A percentile compares a stretch with the other conserved stretches of the same genome.
Evolutionary conservation across 1,139 yeast genomes (phyloP).

Genomic region (Suhomyces bolitotheri): DNA sequence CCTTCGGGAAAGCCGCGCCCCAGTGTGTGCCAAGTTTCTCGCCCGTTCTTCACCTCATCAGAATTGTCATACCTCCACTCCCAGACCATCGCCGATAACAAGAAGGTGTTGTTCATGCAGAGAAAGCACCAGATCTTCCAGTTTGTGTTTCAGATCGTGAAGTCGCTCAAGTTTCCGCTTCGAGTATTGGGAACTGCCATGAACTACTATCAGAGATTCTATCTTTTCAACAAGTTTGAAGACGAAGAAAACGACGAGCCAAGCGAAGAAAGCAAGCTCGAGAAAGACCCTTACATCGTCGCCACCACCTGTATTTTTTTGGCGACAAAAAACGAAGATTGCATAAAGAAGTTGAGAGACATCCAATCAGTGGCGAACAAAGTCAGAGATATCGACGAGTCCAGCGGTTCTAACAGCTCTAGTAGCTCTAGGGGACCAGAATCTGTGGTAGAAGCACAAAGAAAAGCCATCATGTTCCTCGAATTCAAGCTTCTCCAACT

Average conservation of each 20-base stretch:
- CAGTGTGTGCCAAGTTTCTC: conserved; percentile 46
- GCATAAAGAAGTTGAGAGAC: conserved; percentile 76
- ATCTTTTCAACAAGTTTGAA: conserved; percentile 61
- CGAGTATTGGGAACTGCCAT: conserved; percentile 66
- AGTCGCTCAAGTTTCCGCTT: conserved; percentile 61
- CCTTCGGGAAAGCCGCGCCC: conserved; percentile 8
- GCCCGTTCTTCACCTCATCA: conserved; percentile 61
- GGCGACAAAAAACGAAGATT: conserved; percentile 85
- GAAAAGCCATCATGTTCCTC: conserved; percentile 52
- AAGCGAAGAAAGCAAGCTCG: conserved; percentile 18
- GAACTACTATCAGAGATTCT: conserved; percentile 72
- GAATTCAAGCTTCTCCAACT: conserved; percentile 78
- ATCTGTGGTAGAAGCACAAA: conserved; percentile 43
- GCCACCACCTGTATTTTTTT: conserved; percentile 76
- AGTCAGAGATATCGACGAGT: conserved; percentile 33
- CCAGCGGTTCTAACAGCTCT: background rate
- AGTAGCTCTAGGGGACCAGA: conserved; percentile 7
- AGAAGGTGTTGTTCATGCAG: conserved; percentile 48
- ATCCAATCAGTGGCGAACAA: conserved; percentile 48
- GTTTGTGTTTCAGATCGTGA: conserved; percentile 54
- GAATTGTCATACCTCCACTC: conserved; percentile 57
- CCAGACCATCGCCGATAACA: conserved; percentile 52
- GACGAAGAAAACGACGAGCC: conserved; percentile 17
- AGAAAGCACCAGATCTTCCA: conserved; percentile 56
- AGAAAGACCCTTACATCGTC: conserved; percentile 51